phyloP scores from a whole-genome alignment of 257 asterid genomes.

The Nicotiana otophora region DNA sequence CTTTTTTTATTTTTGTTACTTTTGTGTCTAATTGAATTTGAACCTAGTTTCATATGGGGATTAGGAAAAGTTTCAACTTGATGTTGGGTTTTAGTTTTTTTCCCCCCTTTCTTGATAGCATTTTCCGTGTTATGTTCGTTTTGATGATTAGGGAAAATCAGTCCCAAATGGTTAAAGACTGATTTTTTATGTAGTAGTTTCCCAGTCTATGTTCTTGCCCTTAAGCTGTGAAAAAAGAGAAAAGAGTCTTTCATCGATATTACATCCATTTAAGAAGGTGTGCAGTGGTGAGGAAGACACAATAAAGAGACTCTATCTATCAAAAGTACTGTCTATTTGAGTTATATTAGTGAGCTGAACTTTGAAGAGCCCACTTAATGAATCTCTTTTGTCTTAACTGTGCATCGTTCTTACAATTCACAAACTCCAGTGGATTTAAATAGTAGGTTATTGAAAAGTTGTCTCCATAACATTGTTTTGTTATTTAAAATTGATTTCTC shows the following conservation, averaged over 20 bases:
- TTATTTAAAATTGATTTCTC: neutral
- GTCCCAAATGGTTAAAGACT: neutral
- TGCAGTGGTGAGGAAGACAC: neutral
- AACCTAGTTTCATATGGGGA: neutral
- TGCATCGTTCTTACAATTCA: neutral
- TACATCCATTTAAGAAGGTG: neutral
- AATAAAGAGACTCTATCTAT: neutral
- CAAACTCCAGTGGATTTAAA: neutral
- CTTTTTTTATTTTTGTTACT: neutral
- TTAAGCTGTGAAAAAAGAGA: neutral
- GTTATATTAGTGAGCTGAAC: neutral
- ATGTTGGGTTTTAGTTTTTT: neutral
- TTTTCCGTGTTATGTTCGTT: neutral
- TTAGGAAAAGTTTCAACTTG: neutral
- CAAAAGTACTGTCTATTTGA: neutral
- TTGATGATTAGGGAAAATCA: neutral
- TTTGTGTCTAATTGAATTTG: neutral
- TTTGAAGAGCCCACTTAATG: neutral
- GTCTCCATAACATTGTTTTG: neutral
- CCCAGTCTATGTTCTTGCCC: neutral
- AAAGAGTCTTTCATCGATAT: neutral
- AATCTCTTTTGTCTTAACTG: neutral
- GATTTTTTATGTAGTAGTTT: neutral
- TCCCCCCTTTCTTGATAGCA: neutral
- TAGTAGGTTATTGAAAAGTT: neutral